phyloP scores from a whole-genome alignment of 208 protist species.

The Acanthamoeba culbertsoni region DNA sequence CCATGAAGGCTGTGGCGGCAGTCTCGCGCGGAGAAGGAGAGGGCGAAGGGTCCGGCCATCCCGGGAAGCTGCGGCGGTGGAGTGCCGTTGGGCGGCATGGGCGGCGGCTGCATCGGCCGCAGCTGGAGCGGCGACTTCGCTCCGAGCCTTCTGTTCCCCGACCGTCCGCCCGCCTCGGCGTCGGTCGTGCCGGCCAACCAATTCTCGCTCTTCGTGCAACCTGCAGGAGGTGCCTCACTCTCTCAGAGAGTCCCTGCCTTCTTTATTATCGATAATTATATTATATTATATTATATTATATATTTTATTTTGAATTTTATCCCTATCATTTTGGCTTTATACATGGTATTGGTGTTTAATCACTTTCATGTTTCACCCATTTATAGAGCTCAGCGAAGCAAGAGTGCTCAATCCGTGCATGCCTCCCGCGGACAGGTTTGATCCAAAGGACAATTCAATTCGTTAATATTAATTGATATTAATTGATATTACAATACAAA shows the following conservation, averaged over 20 bases:
- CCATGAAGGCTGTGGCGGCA: slow-evolving; percentile 56
- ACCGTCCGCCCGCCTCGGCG: no score
- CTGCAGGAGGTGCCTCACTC: background rate
- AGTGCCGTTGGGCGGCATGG: slow-evolving; percentile 47
- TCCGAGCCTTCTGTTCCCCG: background rate
- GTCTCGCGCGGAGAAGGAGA: background rate
- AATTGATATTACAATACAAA: background rate
- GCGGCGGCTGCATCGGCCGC: slow-evolving; percentile 57
- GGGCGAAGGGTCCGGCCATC: slow-evolving; percentile 1
- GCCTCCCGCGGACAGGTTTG: background rate
- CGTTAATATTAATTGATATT: background rate
- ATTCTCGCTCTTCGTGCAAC: slow-evolving; percentile 59
- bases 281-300: no score
- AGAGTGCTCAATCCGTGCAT: slow-evolving; percentile 31
- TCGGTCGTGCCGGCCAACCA: slow-evolving; percentile 49
- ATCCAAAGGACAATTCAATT: background rate
- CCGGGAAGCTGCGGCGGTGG: background rate
- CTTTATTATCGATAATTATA: no score
- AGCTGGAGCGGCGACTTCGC: slow-evolving; percentile 68
- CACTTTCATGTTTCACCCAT: no score
- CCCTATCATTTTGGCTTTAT: background rate
- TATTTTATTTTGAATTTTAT: background rate
- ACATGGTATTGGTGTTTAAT: no score
- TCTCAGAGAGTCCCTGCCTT: no score
- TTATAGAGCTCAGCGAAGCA: background rate